Evolutionary conservation across 2,329 filamentous ascomycete species (phyloP).

Genomic region (Cadophora gregata): DNA sequence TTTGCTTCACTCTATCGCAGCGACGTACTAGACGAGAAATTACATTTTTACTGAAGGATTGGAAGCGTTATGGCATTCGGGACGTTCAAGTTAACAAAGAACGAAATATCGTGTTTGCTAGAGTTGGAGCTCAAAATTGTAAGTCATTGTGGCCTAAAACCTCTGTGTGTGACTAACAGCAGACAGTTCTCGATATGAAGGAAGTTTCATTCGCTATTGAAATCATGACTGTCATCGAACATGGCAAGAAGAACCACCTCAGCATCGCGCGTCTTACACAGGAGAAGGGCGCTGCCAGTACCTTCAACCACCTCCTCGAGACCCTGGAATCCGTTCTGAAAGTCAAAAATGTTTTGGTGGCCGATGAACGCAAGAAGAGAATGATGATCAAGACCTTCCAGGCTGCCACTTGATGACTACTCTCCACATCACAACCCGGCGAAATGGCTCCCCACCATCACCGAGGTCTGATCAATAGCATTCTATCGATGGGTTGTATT

Average conservation of each 20-base stretch:
- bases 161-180: constrained; percentile 30
- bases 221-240: constrained; percentile 87
- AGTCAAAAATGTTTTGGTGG: constrained; percentile 69
- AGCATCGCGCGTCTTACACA: constrained; percentile 87
- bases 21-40: constrained; percentile 80
- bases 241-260: constrained; percentile 76
- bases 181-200: constrained; percentile 76
- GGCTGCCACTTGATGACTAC: constrained; percentile 13
- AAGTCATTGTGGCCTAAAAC: constrained; percentile 48
- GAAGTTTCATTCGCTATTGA: constrained; percentile 88
- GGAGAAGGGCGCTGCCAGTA: constrained; percentile 88
- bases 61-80: constrained; percentile 67
- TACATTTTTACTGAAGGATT: constrained; percentile 72
- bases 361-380: constrained; percentile 68
- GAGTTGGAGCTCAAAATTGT: constrained; percentile 80
- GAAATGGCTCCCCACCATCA: not conserved
- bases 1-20: constrained; percentile 78
- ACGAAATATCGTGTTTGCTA: constrained; percentile 79
- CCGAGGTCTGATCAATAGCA: not conserved
- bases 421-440: not conserved
- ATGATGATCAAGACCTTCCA: constrained; percentile 74
- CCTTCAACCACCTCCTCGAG: constrained; percentile 83
- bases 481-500: not conserved
- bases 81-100: constrained; percentile 81
- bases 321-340: constrained; percentile 74